Percentiles rank a stretch among this genome's conserved stretches.
Evolutionary conservation across 306 rosid genomes (phyloP).

Genomic region (Glycine soja): DNA sequence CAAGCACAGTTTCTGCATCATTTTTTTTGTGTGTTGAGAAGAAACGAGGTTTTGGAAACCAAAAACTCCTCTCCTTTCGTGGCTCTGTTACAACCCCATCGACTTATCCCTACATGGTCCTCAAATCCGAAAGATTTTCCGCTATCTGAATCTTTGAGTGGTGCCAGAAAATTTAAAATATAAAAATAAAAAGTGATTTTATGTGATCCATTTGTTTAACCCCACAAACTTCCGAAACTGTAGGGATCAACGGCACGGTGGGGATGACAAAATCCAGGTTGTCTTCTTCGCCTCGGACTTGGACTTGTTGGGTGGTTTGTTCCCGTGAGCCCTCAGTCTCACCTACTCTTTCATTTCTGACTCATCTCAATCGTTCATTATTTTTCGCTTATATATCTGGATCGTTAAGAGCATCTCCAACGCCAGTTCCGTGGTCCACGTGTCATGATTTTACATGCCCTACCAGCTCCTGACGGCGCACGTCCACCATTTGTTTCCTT

Average conservation of each 20-base stretch:
- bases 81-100: constrained; percentile 50
- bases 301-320: constrained; percentile 23
- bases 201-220: constrained; percentile 44
- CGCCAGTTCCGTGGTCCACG: no score
- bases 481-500: background rate
- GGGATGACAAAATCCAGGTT: constrained; percentile 52
- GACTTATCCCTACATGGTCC: constrained; percentile 57
- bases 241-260: background rate
- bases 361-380: background rate
- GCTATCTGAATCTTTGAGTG: constrained; percentile 46
- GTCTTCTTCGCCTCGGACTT: constrained; percentile 40
- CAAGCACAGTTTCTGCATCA: constrained; percentile 58
- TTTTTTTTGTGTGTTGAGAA: constrained; percentile 28
- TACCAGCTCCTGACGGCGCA: background rate
- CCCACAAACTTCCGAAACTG: constrained; percentile 44
- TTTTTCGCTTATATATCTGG: background rate
- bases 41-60: constrained; percentile 41
- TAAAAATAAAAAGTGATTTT: constrained; percentile 1
- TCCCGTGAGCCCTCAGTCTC: background rate
- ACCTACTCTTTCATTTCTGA: background rate
- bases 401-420: no score
- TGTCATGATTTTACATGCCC: background rate
- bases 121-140: constrained; percentile 43
- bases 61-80: constrained; percentile 39
- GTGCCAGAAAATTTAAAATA: constrained; percentile 20